phyloP scores from a whole-genome alignment of 2,329 filamentous ascomycete genomes.

The Clonostachys solani region DNA sequence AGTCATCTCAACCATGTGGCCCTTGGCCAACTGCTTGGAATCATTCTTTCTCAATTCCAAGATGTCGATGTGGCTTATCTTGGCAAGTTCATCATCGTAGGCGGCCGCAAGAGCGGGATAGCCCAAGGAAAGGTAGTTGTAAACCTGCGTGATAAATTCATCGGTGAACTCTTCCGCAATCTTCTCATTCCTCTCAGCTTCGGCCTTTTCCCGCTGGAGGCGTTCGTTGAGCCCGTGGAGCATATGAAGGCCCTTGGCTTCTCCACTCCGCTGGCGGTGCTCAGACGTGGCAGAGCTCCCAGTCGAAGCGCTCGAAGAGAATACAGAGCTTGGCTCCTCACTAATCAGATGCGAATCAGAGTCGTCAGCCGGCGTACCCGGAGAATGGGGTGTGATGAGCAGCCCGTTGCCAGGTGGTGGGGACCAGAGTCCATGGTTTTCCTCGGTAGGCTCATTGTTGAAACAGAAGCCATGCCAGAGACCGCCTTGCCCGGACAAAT shows the following conservation, averaged over 20 bases:
- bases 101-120: slow-evolving; percentile 81
- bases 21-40: slow-evolving; percentile 53
- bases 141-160: slow-evolving; percentile 87
- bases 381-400: slow-evolving; percentile 43
- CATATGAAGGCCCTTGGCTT: slow-evolving; percentile 41
- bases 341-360: slow-evolving; percentile 30
- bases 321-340: slow-evolving; percentile 30
- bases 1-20: slow-evolving; percentile 64
- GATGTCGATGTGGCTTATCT: slow-evolving; percentile 69
- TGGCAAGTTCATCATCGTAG: slow-evolving; percentile 81
- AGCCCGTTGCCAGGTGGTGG: slow-evolving; percentile 20
- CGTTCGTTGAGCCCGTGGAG: slow-evolving; percentile 48
- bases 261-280: slow-evolving; percentile 17
- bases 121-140: slow-evolving; percentile 91
- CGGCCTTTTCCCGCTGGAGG: slow-evolving; percentile 23
- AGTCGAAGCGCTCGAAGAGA: slow-evolving; percentile 11
- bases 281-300: slow-evolving; percentile 12
- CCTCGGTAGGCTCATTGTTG: slow-evolving; percentile 25
- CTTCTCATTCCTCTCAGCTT: slow-evolving; percentile 48
- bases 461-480: slow-evolving; percentile 77
- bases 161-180: slow-evolving; percentile 71
- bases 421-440: neutral
- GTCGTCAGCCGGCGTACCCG: slow-evolving; percentile 34
- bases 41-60: slow-evolving; percentile 71
- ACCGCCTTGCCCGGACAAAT: slow-evolving; percentile 54